Percentiles rank a stretch among this genome's conserved stretches.
phyloP scores from a whole-genome alignment of 306 rosid species.

The Rosa persica region DNA sequence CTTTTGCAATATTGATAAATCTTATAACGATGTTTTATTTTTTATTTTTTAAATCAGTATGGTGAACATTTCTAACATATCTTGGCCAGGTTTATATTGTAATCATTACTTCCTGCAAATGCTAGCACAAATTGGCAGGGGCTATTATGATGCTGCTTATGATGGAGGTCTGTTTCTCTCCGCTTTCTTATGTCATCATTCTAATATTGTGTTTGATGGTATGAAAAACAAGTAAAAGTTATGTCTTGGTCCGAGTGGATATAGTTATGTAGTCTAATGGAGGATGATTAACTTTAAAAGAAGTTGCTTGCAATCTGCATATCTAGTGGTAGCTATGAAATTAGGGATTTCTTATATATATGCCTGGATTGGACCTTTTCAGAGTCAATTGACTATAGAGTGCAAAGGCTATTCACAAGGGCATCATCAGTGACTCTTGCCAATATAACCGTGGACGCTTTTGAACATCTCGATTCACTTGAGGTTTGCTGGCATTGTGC shows the following conservation, averaged over 20 bases:
- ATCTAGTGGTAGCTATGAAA: background rate
- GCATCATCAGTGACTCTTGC: constrained; percentile 67
- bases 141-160: constrained; percentile 63
- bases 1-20: background rate
- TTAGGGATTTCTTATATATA: background rate
- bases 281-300: background rate
- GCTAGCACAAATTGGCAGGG: constrained; percentile 80
- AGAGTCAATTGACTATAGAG: constrained; percentile 61
- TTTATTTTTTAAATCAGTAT: background rate
- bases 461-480: constrained; percentile 65
- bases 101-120: constrained; percentile 91
- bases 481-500: constrained; percentile 52
- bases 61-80: constrained; percentile 23
- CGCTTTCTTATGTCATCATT: background rate
- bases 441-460: constrained; percentile 50
- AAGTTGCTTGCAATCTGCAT: background rate
- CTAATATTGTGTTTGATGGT: background rate
- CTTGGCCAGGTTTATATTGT: constrained; percentile 69
- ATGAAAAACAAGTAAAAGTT: background rate
- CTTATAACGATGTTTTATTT: background rate
- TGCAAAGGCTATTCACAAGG: constrained; percentile 58
- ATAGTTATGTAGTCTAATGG: background rate
- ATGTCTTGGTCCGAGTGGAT: background rate
- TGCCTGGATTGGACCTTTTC: constrained; percentile 11
- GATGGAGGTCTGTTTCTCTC: constrained; percentile 59